Conservation (phyloP, 2,329 filamentous ascomycete species). For the Aspergillus neotritici region DNA sequence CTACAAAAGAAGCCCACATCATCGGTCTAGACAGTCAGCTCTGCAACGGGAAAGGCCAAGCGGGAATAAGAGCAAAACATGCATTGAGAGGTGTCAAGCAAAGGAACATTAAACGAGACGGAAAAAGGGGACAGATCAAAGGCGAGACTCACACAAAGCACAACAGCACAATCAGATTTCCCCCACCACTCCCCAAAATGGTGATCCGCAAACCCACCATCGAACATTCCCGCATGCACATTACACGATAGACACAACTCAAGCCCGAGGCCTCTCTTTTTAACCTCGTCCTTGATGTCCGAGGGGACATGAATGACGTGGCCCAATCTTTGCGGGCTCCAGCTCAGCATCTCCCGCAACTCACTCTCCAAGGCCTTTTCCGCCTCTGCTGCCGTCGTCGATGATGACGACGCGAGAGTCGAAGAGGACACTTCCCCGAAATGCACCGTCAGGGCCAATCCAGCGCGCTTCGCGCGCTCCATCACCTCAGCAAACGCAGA, state of each 20-base stretch:
- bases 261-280: slow-evolving; percentile 53
- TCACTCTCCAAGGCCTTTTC: slow-evolving; percentile 55
- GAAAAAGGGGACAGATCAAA: slow-evolving; percentile 2
- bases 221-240: slow-evolving; percentile 67
- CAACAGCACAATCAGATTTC: slow-evolving; percentile 52
- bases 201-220: slow-evolving; percentile 60
- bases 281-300: slow-evolving; percentile 53
- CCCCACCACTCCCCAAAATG: slow-evolving; percentile 71
- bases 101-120: background rate
- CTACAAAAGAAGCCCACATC: slow-evolving; percentile 79
- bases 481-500: slow-evolving; percentile 57
- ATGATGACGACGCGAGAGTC: no score
- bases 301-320: slow-evolving; percentile 73
- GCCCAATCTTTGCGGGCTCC: slow-evolving; percentile 63
- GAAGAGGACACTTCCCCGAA: slow-evolving; percentile 59
- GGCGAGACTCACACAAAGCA: slow-evolving; percentile 58
- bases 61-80: no score
- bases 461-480: slow-evolving; percentile 47
- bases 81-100: no score
- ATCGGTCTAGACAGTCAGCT: slow-evolving; percentile 57
- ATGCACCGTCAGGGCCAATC: slow-evolving; percentile 65
- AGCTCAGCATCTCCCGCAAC: slow-evolving; percentile 59
- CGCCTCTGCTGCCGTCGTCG: slow-evolving; percentile 19
- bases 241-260: slow-evolving; percentile 79
- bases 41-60: no score